Evolutionary conservation across 2,329 filamentous ascomycete genomes (phyloP).

Genomic region (Phialophora tarda): DNA sequence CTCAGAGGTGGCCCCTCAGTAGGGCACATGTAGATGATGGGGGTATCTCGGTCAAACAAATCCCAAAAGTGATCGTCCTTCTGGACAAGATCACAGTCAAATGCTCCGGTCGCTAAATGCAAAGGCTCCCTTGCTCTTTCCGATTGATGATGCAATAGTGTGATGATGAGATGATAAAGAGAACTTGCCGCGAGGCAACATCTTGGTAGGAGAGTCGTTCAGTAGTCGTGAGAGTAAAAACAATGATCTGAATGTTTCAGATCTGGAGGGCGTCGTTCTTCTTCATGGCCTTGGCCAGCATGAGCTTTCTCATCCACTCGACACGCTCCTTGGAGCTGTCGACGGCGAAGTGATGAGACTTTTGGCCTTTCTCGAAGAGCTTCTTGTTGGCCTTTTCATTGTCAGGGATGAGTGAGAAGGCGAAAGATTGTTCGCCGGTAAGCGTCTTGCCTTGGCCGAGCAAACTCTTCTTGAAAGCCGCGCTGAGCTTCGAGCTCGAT

Average conservation of each 20-base stretch:
- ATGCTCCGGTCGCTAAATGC: constrained; percentile 22
- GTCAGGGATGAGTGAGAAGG: constrained; percentile 51
- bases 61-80: constrained; percentile 4
- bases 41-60: constrained; percentile 23
- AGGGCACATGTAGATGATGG: constrained; percentile 3
- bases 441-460: constrained; percentile 48
- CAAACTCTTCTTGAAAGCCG: constrained; percentile 73
- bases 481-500: constrained; percentile 78
- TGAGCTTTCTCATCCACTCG: constrained; percentile 72
- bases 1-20: neutral
- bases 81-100: neutral
- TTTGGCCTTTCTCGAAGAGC: constrained; percentile 62
- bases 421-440: constrained; percentile 46
- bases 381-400: constrained; percentile 50
- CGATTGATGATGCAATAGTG: constrained; percentile 11
- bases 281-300: constrained; percentile 51
- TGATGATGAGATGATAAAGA: constrained; percentile 1
- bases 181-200: constrained; percentile 36
- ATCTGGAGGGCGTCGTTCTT: constrained; percentile 32
- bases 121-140: constrained; percentile 9
- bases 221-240: constrained; percentile 15
- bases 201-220: constrained; percentile 31
- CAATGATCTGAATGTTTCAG: constrained; percentile 18
- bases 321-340: constrained; percentile 86
- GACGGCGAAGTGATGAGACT: constrained; percentile 94